phyloP scores from a whole-genome alignment of 805 yeast genomes.

The Dipodascus geniculatus region DNA sequence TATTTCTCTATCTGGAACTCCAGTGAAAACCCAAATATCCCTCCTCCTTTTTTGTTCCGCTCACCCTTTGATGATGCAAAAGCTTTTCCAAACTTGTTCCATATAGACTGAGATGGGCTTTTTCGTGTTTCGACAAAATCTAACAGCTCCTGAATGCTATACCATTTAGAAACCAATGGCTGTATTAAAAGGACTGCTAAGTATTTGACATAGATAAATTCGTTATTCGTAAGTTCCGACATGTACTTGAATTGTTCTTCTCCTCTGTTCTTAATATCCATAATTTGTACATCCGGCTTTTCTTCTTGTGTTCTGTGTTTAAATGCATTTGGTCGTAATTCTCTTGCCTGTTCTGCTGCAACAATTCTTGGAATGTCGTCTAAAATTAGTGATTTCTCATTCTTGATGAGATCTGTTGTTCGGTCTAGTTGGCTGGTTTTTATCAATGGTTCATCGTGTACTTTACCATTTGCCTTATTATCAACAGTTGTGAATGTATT shows the following conservation, averaged over 20 bases:
- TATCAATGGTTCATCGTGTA: not conserved
- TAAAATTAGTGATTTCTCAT: slow-evolving; percentile 75
- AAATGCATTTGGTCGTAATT: slow-evolving; percentile 84
- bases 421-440: slow-evolving; percentile 32
- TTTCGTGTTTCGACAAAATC: slow-evolving; percentile 29
- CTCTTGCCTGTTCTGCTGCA: slow-evolving; percentile 93
- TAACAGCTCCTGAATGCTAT: slow-evolving; percentile 28
- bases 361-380: slow-evolving; percentile 97
- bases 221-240: slow-evolving; percentile 36
- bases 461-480: not conserved
- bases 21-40: slow-evolving; percentile 72
- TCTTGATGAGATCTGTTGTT: slow-evolving; percentile 59
- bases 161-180: slow-evolving; percentile 23
- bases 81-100: slow-evolving; percentile 36
- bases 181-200: slow-evolving; percentile 39
- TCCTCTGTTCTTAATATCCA: not conserved
- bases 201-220: slow-evolving; percentile 47
- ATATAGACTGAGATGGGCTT: slow-evolving; percentile 27
- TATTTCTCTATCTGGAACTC: slow-evolving; percentile 51
- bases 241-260: slow-evolving; percentile 12
- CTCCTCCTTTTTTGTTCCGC: slow-evolving; percentile 22
- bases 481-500: not conserved
- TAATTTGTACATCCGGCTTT: slow-evolving; percentile 7
- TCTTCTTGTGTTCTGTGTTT: slow-evolving; percentile 48
- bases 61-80: slow-evolving; percentile 20